Conservation (phyloP, 2,329 filamentous ascomycete genomes). For the Cercospora berteroae region DNA sequence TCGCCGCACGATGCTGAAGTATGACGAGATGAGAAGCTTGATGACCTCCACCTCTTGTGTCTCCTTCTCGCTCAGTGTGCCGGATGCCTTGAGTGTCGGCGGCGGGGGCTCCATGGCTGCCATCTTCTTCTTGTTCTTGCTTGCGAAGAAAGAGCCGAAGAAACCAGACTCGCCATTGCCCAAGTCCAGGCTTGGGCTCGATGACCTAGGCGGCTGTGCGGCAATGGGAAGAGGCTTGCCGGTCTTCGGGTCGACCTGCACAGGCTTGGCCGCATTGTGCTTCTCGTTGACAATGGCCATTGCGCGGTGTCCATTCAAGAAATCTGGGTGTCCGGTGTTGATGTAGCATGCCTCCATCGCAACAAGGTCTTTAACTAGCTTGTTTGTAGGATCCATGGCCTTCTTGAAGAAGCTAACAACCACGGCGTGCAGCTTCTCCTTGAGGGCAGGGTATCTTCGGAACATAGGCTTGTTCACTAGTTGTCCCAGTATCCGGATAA, state of each 20-base stretch:
- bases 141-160: constrained; percentile 97
- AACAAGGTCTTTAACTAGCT: constrained; percentile 89
- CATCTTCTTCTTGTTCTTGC: constrained; percentile 99
- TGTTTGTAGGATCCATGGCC: constrained; percentile 96
- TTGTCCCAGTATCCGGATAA: constrained; percentile 91
- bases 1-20: constrained; percentile 96
- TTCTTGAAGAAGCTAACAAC: constrained; percentile 97
- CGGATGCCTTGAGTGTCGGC: constrained; percentile 87
- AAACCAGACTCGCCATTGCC: constrained; percentile 62
- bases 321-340: constrained; percentile 97
- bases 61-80: constrained; percentile 89
- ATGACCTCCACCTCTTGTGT: constrained; percentile 97
- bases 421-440: constrained; percentile 93
- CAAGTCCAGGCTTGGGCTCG: constrained; percentile 70
- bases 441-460: constrained; percentile 86
- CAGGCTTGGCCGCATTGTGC: constrained; percentile 75
- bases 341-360: constrained; percentile 96
- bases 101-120: constrained; percentile 98
- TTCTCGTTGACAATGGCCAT: constrained; percentile 98
- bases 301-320: constrained; percentile 91
- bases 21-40: constrained; percentile 93
- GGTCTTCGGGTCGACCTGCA: constrained; percentile 97
- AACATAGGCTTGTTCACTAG: constrained; percentile 86
- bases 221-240: constrained; percentile 80
- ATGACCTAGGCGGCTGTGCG: constrained; percentile 64